phyloP scores from a whole-genome alignment of 768 basidiomycete species.

The Mycena amicta region DNA sequence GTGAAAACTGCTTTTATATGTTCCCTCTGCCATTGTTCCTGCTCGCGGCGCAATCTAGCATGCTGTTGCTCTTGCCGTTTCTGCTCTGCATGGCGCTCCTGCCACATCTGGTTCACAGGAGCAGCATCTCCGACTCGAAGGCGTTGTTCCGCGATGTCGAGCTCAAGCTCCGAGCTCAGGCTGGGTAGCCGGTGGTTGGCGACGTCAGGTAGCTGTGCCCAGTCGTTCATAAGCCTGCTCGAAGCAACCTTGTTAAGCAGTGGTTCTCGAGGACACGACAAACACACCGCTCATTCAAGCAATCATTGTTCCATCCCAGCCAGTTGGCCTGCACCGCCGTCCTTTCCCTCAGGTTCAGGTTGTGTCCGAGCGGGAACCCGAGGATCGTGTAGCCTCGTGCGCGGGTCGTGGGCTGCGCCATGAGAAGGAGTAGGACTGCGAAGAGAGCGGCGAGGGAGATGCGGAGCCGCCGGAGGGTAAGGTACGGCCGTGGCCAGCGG shows the following conservation, averaged over 20 bases:
- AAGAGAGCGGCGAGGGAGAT: neutral
- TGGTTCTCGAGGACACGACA: too few species aligned
- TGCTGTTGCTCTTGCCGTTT: too few species aligned
- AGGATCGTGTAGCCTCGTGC: neutral
- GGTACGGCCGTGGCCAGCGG: neutral
- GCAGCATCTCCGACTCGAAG: too few species aligned
- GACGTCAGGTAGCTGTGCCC: constrained; percentile 52
- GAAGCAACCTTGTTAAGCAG: neutral
- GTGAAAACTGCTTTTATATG: too few species aligned
- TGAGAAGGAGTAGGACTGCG: neutral
- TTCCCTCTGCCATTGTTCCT: too few species aligned
- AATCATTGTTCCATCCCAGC: constrained; percentile 56
- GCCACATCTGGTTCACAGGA: too few species aligned
- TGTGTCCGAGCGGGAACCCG: neutral
- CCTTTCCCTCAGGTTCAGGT: neutral
- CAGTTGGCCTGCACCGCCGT: neutral
- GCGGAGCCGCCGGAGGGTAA: neutral
- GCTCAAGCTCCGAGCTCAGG: too few species aligned
- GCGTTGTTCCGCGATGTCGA: too few species aligned
- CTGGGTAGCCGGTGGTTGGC: constrained; percentile 37
- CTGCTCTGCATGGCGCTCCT: too few species aligned
- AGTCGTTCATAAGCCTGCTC: constrained; percentile 37
- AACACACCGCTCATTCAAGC: constrained; percentile 50
- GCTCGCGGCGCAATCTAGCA: too few species aligned
- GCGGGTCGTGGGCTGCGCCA: neutral